Conservation (phyloP, 2,329 filamentous ascomycete species). For the Pseudopithomyces chartarum region DNA sequence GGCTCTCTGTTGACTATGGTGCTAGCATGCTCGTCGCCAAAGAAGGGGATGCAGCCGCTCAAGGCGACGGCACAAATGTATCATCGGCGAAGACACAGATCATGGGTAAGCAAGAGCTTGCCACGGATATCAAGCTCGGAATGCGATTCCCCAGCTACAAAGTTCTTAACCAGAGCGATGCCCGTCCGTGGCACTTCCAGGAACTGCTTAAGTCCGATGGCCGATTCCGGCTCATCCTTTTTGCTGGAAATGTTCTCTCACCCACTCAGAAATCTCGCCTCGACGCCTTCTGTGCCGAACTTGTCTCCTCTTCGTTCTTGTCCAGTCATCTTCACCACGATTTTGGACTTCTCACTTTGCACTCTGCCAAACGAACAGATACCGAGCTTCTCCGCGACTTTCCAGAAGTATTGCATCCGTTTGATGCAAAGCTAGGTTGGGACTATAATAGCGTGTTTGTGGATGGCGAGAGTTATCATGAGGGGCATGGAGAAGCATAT, state of each 20-base stretch:
- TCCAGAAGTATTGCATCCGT: conserved; percentile 51
- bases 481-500: conserved; percentile 55
- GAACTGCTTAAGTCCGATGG: conserved; percentile 62
- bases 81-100: conserved; percentile 24
- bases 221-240: conserved; percentile 64
- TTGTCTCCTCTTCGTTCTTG: conserved; percentile 51
- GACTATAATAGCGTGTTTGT: conserved; percentile 53
- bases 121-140: conserved; percentile 54
- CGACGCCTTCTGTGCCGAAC: conserved; percentile 53
- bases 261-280: conserved; percentile 52
- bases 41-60: conserved; percentile 47
- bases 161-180: conserved; percentile 63
- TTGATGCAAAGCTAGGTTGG: conserved; percentile 46
- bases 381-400: conserved; percentile 50
- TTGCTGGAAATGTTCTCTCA: conserved; percentile 62
- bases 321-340: conserved; percentile 52
- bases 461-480: conserved; percentile 52
- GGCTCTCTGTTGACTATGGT: conserved; percentile 63
- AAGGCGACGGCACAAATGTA: conserved; percentile 57
- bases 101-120: conserved; percentile 49
- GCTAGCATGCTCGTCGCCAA: conserved; percentile 62
- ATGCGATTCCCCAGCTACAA: conserved; percentile 65
- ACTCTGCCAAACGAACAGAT: conserved; percentile 57
- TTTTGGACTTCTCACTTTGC: conserved; percentile 66
- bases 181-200: conserved; percentile 64